Base-by-base conservation (phyloP, 73 alveolate species). In the Effrenium voratum region DNA sequence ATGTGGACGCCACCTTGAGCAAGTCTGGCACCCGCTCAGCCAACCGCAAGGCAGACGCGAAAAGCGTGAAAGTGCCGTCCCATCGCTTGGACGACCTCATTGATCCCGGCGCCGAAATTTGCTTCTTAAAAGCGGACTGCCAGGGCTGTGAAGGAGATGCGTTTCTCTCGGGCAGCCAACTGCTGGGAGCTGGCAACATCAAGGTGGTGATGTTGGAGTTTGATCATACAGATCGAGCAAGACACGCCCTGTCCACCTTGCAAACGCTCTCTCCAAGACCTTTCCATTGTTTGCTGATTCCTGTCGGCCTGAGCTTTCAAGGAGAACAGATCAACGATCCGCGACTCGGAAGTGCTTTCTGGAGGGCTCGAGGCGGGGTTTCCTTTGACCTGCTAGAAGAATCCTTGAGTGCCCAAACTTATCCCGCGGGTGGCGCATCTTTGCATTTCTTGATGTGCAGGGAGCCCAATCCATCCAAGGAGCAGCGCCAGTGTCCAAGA, bases 131-230 rank as follows among this genome's bases (percentile, higher is more conserved):
- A 52, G 63, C 63, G 26, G 63, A 52, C 63, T 52, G 63, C 63
- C 63, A 52, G 63, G 63, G 63, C 63, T 52, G 63, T 52, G 63
- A 52, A 19, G 63, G 63, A 12, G 63, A 52, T 52, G 63, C 63
- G 26, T 52, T 52, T 52, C 63, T 52, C 63, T 52, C 63, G 63
- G 63, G 63, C 63, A 52, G 63, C 63, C 63, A 52, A 52, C 63
- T 52, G 63, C 63, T 52, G 63, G 63, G 63, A 52, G 63, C 63
- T 52, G 63, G 63, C 63, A 52, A 52, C 26, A 52, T 52, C 63
- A 52, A 52, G 63, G 63, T 52, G 77, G 77, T 66, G 43, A 66
- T 66, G 77, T 32, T 66, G 77, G 77, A 66, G 77, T 66, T 66
- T 32, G 77, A 66, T 66, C 77, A 66, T 66, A 66, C 77, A 34